Evolutionary conservation across 2,329 filamentous ascomycete species (phyloP).

Genomic region (Fusarium gaditjirri): DNA sequence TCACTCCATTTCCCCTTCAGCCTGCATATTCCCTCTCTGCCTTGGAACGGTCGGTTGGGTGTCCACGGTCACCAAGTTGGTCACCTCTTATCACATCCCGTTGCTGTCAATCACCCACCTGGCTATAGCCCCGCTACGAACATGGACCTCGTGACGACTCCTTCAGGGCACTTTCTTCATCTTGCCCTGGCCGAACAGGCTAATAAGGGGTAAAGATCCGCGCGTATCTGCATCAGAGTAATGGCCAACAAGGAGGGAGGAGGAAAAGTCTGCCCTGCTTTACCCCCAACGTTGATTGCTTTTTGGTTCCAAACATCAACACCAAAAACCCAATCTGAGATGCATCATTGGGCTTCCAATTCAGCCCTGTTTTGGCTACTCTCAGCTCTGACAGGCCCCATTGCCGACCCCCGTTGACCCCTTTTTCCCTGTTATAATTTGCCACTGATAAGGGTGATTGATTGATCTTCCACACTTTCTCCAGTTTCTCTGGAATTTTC

Average conservation of each 20-base stretch:
- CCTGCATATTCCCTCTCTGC: constrained; percentile 1
- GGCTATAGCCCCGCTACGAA: constrained; percentile 39
- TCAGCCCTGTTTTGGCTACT: constrained; percentile 3
- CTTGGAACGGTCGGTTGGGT: constrained; percentile 28
- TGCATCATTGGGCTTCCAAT: constrained; percentile 29
- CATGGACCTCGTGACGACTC: constrained; percentile 40
- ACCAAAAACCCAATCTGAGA: constrained; percentile 29
- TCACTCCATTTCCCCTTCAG: constrained; percentile 16
- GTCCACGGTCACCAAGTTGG: constrained; percentile 20
- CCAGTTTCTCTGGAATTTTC: constrained; percentile 22
- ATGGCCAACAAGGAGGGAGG: constrained; percentile 14
- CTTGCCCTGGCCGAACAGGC: constrained; percentile 32
- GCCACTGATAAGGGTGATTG: constrained; percentile 38
- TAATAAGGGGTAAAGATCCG: constrained; percentile 35
- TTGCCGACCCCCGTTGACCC: constrained; percentile 15
- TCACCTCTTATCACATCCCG: constrained; percentile 39
- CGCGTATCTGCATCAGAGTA: constrained; percentile 24
- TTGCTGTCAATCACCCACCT: constrained; percentile 23
- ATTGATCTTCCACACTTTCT: constrained; percentile 12
- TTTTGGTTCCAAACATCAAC: constrained; percentile 23
- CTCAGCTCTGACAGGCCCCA: constrained; percentile 19
- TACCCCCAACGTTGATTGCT: constrained; percentile 20
- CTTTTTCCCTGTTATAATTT: constrained; percentile 35
- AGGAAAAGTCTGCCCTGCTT: constrained; percentile 22
- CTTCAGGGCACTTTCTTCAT: constrained; percentile 29